Percentiles rank a stretch among this genome's conserved stretches.
Conservation (phyloP, 345 rosid species). For the Geranium brycei region DNA sequence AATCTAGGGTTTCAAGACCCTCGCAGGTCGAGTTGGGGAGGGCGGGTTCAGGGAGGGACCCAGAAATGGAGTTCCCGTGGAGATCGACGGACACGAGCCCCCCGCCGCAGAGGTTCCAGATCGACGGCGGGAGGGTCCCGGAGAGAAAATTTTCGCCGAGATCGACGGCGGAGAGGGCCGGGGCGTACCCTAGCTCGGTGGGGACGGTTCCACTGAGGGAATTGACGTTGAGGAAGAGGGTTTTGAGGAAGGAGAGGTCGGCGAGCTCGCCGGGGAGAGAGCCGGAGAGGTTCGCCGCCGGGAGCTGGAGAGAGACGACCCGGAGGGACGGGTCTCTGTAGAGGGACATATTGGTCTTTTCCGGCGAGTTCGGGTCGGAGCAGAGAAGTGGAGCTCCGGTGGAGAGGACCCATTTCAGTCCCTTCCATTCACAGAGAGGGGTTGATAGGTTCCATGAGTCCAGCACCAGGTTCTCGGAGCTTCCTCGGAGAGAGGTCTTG, state of each 20-base stretch:
- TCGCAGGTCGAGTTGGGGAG: conserved; percentile 66
- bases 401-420: conserved; percentile 82
- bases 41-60: conserved; percentile 67
- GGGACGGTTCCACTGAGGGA: conserved; percentile 71
- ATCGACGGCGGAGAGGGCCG: conserved; percentile 72
- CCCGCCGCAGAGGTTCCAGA: conserved; percentile 85
- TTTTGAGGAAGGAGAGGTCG: conserved; percentile 76
- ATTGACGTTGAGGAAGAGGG: conserved; percentile 66
- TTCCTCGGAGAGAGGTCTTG: conserved; percentile 72
- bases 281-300: conserved; percentile 93
- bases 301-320: conserved; percentile 72
- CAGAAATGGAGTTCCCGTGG: conserved; percentile 57
- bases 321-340: conserved; percentile 62
- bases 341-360: conserved; percentile 59
- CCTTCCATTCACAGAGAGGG: conserved; percentile 95
- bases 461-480: conserved; percentile 60
- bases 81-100: conserved; percentile 48
- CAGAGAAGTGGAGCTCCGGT: conserved; percentile 52
- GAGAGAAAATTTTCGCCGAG: conserved; percentile 45
- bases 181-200: conserved; percentile 82
- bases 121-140: conserved; percentile 69
- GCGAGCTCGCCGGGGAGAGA: conserved; percentile 81
- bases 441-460: conserved; percentile 85
- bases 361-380: conserved; percentile 43
- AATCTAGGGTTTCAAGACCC: conserved; percentile 60